Evolutionary conservation across 192 early-diverging fungal genomes (phyloP).

Genomic region (Linnemannia zychae): DNA sequence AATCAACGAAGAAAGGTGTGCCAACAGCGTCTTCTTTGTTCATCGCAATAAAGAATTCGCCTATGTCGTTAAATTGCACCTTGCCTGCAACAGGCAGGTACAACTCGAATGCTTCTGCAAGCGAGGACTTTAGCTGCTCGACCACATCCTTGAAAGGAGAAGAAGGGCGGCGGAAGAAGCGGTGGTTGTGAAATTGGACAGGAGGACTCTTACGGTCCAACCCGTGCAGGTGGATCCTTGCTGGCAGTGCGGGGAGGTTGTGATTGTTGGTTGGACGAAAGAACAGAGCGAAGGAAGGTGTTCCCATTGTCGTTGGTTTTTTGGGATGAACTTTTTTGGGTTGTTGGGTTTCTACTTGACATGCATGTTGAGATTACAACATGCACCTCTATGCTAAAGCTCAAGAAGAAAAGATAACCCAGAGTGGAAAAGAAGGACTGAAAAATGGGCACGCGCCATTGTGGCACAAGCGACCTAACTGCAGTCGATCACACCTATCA

Average conservation of each 20-base stretch:
- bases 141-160: conserved; percentile 22
- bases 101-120: conserved; percentile 56
- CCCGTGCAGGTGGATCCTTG: conserved; percentile 34
- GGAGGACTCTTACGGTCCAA: conserved; percentile 39
- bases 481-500: no score
- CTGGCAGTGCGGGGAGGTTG: conserved; percentile 38
- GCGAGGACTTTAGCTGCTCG: conserved; percentile 43
- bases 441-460: no score
- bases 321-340: no score
- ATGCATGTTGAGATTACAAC: no score
- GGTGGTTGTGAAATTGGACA: conserved; percentile 53
- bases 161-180: conserved; percentile 34
- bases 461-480: no score
- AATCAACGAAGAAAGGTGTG: conserved; percentile 47
- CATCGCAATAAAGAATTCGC: conserved; percentile 26
- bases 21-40: conserved; percentile 19
- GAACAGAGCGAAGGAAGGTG: no score
- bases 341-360: no score
- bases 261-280: conserved; percentile 41
- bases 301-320: no score
- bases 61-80: conserved; percentile 26
- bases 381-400: no score
- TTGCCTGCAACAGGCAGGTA: conserved; percentile 54
- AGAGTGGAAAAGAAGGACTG: no score
- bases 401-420: no score